These are phyloP conservation scores for Fusarium incarnatum DNA, from an alignment of 2,329 filamentous ascomycete species.

Conservation along the genomic window DNA sequence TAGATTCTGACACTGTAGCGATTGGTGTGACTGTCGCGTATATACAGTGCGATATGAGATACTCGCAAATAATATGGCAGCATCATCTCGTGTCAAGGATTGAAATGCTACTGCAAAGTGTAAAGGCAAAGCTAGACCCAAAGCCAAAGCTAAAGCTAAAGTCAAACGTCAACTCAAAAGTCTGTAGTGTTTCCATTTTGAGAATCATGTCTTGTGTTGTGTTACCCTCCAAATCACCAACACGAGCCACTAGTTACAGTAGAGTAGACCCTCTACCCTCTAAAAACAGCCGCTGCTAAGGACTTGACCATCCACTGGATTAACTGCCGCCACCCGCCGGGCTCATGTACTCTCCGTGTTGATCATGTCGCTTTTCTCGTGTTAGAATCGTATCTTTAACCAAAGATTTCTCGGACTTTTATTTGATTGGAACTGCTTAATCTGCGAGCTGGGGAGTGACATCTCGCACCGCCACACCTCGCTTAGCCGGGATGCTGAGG, in stretches of 20 bases:
- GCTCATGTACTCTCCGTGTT: constrained; percentile 28
- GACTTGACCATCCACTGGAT: constrained; percentile 11
- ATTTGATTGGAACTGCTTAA: constrained; percentile 15
- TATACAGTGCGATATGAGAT: constrained; percentile 28
- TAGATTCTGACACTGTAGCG: constrained; percentile 21
- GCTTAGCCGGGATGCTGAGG: constrained; percentile 4
- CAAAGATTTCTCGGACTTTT: not conserved
- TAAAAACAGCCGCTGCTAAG: constrained; percentile 15
- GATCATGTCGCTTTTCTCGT: constrained; percentile 29
- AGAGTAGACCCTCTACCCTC: not conserved
- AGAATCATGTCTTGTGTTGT: constrained; percentile 12
- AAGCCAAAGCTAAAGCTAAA: not conserved
- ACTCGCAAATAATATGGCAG: not conserved
- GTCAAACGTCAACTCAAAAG: constrained; percentile 13
- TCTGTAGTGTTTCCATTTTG: constrained; percentile 27
- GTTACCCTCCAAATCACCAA: constrained; percentile 13
- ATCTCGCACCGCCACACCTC: constrained; percentile 32
- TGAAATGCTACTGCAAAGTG: not conserved
- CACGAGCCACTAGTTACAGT: constrained; percentile 22
- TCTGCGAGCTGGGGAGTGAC: not conserved
- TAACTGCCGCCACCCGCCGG: constrained; percentile 23
- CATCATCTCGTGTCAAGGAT: not conserved
- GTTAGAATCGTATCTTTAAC: constrained; percentile 22
- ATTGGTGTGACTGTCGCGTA: no score
- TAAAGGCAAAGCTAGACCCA: not conserved